Evolutionary conservation across 2,329 filamentous ascomycete genomes (phyloP), one percentile per base, ranked within the genome.

Genomic region (Aspergillus luchuensis): DNA sequence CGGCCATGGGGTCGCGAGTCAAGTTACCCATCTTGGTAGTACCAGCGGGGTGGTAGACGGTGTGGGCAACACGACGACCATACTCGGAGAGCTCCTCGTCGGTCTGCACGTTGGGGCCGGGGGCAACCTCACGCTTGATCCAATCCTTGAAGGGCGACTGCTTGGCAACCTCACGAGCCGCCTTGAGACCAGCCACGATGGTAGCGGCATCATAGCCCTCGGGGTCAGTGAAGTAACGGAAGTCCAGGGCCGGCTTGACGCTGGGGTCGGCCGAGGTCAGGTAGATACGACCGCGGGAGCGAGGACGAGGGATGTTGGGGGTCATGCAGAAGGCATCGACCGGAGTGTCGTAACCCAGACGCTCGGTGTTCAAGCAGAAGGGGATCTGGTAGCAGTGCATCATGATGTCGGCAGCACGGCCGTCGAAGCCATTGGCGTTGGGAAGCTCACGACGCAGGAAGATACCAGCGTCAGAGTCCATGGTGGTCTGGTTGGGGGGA

Each of bases 351-450:
- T 89, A 96, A 67, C 92, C 92, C 10, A 97, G 84, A 43, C 91
- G 88, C 58, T 84, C 80, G 1, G 92, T 97, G 84, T 96, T 96
- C 68, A 92, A 86, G 64, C 89, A 91, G 79, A 96, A 96, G 57
- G 92, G 92, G 67, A 96, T 96, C 79, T 96, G 92, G 82, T 96
- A 96, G 85, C 92, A 96, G 81, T 96, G 92, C 90, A 95, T 95
- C 92, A 96, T 96, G 71, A 96, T 80, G 72, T 97, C 92, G 65
- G 90, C 90, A 58, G 91, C 88, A 63, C 90, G 85, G 56, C 89
- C 89, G 68, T 96, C 91, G 64, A 80, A 79, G 59, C 85, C 85
- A 3, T 83, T 85, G 2, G 91, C 90, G 71, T 93, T 87, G 68
- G 86, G 81, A 13, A 82, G 74, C 77, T 96, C 88, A 61, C 91